These are phyloP conservation scores for Maudiozyma humilis DNA, from an alignment of 1,139 yeast genomes.

Conservation along the genomic window DNA sequence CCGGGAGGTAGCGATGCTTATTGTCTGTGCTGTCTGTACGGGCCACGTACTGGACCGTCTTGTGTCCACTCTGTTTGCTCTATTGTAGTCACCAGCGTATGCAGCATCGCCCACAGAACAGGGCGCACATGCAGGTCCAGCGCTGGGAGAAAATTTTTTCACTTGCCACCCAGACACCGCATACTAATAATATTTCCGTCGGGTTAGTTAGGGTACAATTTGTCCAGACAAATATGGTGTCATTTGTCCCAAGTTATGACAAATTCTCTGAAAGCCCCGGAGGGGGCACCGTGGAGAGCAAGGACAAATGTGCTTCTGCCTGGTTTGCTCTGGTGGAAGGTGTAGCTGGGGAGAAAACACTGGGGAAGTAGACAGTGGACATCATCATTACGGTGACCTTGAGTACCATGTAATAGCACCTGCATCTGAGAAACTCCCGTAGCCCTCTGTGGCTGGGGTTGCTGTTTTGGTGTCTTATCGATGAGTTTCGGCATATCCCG, in stretches of 20 bases:
- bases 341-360: too few species aligned
- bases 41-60: too few species aligned
- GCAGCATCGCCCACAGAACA: background rate
- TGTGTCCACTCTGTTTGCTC: too few species aligned
- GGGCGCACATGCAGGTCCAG: background rate
- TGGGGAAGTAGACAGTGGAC: too few species aligned
- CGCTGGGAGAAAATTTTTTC: constrained; percentile 3
- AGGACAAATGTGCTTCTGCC: background rate
- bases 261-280: background rate
- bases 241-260: background rate
- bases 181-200: constrained; percentile 3
- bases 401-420: too few species aligned
- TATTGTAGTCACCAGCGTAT: background rate
- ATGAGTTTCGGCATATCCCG: too few species aligned
- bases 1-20: background rate
- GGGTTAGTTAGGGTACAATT: background rate
- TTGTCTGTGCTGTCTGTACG: background rate
- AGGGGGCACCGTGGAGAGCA: background rate
- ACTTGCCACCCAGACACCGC: constrained; percentile 1
- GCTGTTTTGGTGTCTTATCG: too few species aligned
- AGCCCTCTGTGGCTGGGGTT: too few species aligned
- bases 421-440: too few species aligned
- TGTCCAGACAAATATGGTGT: background rate
- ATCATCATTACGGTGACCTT: too few species aligned
- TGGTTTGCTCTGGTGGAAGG: too few species aligned